phyloP scores from a whole-genome alignment of 371 early-diverging fungal species.

The Mucor indicus region DNA sequence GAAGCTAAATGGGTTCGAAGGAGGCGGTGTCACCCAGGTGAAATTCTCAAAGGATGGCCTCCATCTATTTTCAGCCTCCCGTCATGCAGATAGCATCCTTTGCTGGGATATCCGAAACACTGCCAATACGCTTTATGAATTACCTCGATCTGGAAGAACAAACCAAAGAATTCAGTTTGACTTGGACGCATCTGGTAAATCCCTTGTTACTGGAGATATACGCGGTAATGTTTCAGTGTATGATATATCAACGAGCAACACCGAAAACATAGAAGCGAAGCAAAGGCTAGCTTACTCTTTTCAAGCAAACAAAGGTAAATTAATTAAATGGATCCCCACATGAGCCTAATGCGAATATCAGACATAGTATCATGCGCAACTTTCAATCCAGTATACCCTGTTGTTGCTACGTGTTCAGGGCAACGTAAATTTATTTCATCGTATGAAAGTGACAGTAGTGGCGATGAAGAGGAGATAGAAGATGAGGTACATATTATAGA shows the following conservation, averaged over 20 bases:
- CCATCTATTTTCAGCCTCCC: constrained; percentile 58
- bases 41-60: constrained; percentile 64
- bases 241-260: constrained; percentile 32
- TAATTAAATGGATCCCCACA: not conserved
- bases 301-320: constrained; percentile 26
- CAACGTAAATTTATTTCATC: constrained; percentile 52
- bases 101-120: constrained; percentile 77
- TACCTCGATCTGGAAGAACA: constrained; percentile 53
- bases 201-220: constrained; percentile 56
- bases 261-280: constrained; percentile 6
- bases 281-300: constrained; percentile 4
- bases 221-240: constrained; percentile 47
- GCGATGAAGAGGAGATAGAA: constrained; percentile 5
- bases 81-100: constrained; percentile 49
- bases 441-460: constrained; percentile 1
- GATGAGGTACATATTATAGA: constrained; percentile 23
- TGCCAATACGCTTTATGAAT: constrained; percentile 48
- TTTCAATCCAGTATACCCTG: constrained; percentile 62
- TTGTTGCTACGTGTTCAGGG: constrained; percentile 63
- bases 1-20: constrained; percentile 38
- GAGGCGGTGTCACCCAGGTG: constrained; percentile 44
- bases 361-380: constrained; percentile 52
- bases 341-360: constrained; percentile 12
- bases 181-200: constrained; percentile 55
- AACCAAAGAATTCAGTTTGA: constrained; percentile 74